Conservation (phyloP, 129 eudicot genomes). For the Tagetes patula region DNA sequence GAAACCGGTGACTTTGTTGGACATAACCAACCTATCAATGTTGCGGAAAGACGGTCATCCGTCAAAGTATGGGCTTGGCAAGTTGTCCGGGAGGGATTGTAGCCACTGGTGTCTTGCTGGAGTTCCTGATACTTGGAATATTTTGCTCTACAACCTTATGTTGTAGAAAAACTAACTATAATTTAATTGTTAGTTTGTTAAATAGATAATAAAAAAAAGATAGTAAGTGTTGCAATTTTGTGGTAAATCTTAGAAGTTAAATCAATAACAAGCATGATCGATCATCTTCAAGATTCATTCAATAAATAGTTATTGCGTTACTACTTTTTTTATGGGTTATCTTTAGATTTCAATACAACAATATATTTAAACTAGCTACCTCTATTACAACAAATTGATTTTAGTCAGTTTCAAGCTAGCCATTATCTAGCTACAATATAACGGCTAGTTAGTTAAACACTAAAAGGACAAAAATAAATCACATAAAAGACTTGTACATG, state of each 20-base stretch:
- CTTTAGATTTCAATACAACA: no score
- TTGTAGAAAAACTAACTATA: conserved; percentile 10
- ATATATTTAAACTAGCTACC: no score
- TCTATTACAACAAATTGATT: no score
- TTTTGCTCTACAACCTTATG: conserved; percentile 59
- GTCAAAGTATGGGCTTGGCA: conserved; percentile 52
- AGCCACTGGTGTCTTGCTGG: conserved; percentile 94
- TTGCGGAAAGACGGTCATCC: conserved; percentile 90
- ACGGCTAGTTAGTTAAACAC: no score
- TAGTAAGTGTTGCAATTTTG: background rate
- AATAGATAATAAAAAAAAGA: background rate
- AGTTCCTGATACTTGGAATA: conserved; percentile 89
- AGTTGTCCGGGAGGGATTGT: conserved; percentile 56
- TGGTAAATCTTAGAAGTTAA: background rate
- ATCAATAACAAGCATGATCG: no score
- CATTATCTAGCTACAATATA: no score
- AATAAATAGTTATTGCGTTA: no score
- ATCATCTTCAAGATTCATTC: no score
- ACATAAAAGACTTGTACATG: no score
- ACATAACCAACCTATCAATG: conserved; percentile 60
- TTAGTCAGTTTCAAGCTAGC: no score
- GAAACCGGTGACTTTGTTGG: conserved; percentile 62
- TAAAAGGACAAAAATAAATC: no score
- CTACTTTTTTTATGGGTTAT: no score
- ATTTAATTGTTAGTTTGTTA: conserved; percentile 1